phyloP scores from a whole-genome alignment of 495 filamentous ascomycete species.

The Neurospora sp. region DNA sequence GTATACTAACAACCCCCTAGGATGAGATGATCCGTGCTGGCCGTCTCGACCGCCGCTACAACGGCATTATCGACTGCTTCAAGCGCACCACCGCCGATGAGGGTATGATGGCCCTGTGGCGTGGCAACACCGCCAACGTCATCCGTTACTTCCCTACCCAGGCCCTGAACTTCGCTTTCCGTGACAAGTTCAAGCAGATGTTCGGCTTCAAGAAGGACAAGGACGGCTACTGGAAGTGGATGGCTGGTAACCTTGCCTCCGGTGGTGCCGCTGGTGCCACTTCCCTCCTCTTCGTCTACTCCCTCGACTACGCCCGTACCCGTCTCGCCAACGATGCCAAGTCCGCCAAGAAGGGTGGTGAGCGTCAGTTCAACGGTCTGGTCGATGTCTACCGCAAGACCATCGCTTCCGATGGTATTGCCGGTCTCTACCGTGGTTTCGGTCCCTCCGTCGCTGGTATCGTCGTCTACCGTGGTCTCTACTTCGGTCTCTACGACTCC shows the following conservation, averaged over 20 bases:
- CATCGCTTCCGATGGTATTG: constrained; percentile 92
- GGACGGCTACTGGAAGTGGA: constrained; percentile 98
- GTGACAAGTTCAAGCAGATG: constrained; percentile 99
- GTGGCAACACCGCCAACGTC: constrained; percentile 99
- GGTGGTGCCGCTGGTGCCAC: constrained; percentile 99
- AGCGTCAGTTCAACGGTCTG: constrained; percentile 99
- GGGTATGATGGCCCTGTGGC: constrained; percentile 81
- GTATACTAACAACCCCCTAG: constrained; percentile 36
- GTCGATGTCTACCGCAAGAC: constrained; percentile 99
- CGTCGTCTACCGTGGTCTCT: constrained; percentile 99
- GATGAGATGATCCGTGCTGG: constrained; percentile 99
- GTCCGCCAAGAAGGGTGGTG: constrained; percentile 90
- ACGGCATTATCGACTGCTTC: constrained; percentile 93
- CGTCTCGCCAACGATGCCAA: constrained; percentile 99
- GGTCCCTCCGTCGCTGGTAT: constrained; percentile 97
- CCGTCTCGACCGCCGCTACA: constrained; percentile 95
- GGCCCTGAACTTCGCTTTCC: constrained; percentile 99
- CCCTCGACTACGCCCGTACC: constrained; percentile 99
- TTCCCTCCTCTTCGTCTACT: constrained; percentile 99
- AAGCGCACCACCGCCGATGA: constrained; percentile 73
- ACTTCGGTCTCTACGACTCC: constrained; percentile 99
- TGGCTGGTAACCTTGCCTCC: constrained; percentile 98
- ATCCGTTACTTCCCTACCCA: constrained; percentile 99
- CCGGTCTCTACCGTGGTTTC: constrained; percentile 99
- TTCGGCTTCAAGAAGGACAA: constrained; percentile 99